Evolutionary conservation across 2,329 filamentous ascomycete species (phyloP).

Genomic region (Bisporella sp.): DNA sequence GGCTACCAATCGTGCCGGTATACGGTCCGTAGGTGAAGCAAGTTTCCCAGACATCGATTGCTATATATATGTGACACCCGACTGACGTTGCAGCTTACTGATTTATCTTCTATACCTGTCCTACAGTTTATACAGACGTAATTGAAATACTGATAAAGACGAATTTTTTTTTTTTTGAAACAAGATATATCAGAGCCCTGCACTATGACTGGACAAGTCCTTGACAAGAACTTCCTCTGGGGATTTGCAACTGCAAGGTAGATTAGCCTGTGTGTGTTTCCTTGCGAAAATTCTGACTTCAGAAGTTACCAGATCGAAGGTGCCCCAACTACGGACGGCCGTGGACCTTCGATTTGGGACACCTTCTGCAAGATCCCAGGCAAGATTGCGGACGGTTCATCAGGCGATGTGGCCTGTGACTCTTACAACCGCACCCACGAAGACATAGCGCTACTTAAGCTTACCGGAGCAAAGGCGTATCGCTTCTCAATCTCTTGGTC

Average conservation of each 20-base stretch:
- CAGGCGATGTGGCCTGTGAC: constrained; percentile 75
- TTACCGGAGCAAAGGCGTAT: constrained; percentile 66
- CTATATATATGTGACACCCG: too few relatives aligned
- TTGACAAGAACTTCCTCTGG: constrained; percentile 68
- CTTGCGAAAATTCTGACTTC: neutral
- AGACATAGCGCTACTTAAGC: constrained; percentile 72
- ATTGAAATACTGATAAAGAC: too few relatives aligned
- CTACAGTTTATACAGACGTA: too few relatives aligned
- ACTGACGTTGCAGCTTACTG: too few relatives aligned
- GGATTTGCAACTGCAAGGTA: constrained; percentile 74
- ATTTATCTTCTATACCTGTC: too few relatives aligned
- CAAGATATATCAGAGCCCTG: neutral
- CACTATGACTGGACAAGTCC: constrained; percentile 38
- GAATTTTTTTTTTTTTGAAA: too few relatives aligned
- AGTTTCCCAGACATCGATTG: too few relatives aligned
- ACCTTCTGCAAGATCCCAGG: constrained; percentile 75
- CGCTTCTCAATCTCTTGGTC: constrained; percentile 84
- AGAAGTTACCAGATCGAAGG: constrained; percentile 84
- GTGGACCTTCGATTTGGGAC: constrained; percentile 82
- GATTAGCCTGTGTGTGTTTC: constrained; percentile 23
- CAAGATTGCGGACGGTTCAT: constrained; percentile 74
- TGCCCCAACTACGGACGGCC: constrained; percentile 65
- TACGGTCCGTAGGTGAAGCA: too few relatives aligned
- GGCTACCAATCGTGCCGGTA: too few relatives aligned
- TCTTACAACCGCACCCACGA: constrained; percentile 74